These are phyloP conservation scores for Linum usitatissimum DNA, from an alignment of 345 rosid genomes.

Conservation along the genomic window DNA sequence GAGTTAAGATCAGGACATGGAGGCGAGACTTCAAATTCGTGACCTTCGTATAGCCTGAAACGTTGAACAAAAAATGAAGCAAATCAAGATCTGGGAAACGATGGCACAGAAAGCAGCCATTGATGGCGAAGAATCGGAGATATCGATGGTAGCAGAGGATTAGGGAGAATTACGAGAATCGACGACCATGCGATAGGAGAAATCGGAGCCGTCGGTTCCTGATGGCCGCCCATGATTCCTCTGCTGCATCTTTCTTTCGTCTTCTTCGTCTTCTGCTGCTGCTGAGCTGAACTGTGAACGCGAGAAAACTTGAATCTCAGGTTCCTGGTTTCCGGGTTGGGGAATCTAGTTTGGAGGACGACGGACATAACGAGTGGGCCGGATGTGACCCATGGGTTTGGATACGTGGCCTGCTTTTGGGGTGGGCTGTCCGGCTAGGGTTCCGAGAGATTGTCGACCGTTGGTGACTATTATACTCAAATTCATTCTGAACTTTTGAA, in stretches of 20 bases:
- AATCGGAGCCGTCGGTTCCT: slow-evolving; percentile 86
- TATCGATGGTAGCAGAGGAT: not conserved
- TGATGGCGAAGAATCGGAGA: not conserved
- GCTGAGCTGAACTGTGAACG: too few species aligned
- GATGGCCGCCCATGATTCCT: slow-evolving; percentile 34
- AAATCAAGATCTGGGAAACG: not conserved
- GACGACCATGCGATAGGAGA: slow-evolving; percentile 78
- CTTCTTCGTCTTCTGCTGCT: slow-evolving; percentile 35
- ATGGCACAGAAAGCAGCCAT: not conserved
- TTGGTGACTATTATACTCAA: too few species aligned
- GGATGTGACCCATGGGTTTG: too few species aligned
- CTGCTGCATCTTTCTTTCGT: slow-evolving; percentile 29
- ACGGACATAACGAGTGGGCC: too few species aligned
- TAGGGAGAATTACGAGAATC: slow-evolving; percentile 48
- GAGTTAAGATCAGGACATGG: slow-evolving; percentile 23
- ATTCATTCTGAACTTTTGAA: too few species aligned
- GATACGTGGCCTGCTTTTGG: too few species aligned
- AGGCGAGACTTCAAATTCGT: slow-evolving; percentile 38
- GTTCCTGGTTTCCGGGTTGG: too few species aligned
- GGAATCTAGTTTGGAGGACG: too few species aligned
- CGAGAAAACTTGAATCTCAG: too few species aligned
- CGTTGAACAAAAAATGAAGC: not conserved
- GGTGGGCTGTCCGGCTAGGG: too few species aligned
- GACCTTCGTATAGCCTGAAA: slow-evolving; percentile 46
- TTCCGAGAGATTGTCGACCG: too few species aligned